These are phyloP conservation scores for Boechera divaricarpa DNA, from an alignment of 345 rosid genomes.

Conservation along the genomic window DNA sequence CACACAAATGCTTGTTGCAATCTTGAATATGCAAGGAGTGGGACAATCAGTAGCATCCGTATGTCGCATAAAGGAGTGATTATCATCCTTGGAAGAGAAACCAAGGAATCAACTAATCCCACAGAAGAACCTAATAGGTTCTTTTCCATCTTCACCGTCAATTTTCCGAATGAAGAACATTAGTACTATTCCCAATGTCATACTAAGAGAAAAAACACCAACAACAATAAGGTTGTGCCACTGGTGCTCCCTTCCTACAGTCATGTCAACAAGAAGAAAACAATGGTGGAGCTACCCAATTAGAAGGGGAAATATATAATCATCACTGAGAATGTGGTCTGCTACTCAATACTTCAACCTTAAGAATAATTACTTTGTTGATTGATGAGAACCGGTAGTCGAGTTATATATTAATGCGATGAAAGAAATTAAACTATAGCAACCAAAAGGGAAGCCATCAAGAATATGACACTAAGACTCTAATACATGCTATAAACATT, in stretches of 20 bases:
- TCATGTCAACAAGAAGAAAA: conserved; percentile 38
- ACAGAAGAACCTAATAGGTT: conserved; percentile 52
- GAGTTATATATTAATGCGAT: neutral
- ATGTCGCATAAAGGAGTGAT: conserved; percentile 69
- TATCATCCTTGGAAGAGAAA: conserved; percentile 60
- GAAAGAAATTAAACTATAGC: conserved; percentile 7
- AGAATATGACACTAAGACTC: neutral
- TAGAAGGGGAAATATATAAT: conserved; percentile 2
- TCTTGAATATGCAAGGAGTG: conserved; percentile 89
- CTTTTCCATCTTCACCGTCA: conserved; percentile 59
- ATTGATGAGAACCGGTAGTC: neutral
- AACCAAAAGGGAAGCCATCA: conserved; percentile 6
- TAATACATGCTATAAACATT: conserved; percentile 1
- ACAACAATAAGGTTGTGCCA: conserved; percentile 74
- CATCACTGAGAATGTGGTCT: conserved; percentile 6
- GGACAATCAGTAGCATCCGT: conserved; percentile 81
- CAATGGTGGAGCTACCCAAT: conserved; percentile 30
- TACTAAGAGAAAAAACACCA: conserved; percentile 71
- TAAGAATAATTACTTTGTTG: neutral
- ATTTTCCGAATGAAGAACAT: conserved; percentile 78
- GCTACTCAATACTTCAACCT: neutral
- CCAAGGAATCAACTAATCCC: conserved; percentile 56
- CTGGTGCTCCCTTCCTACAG: conserved; percentile 75
- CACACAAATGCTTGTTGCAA: conserved; percentile 96
- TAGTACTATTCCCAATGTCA: conserved; percentile 77